Evolutionary conservation across 2,329 filamentous ascomycete genomes (phyloP).

Genomic region (Byssoonygena ceratinophila): DNA sequence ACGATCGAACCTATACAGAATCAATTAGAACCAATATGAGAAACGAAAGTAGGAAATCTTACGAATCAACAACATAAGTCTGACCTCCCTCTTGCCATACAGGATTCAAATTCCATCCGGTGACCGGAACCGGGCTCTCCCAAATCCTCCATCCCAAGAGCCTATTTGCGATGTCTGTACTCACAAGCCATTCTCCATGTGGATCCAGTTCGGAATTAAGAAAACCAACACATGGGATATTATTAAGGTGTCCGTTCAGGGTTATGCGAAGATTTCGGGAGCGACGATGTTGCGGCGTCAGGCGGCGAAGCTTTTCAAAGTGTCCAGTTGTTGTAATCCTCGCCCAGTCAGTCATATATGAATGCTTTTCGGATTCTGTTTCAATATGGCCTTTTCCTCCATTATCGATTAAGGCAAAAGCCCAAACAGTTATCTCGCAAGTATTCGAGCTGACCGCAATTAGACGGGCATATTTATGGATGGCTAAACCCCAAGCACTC

Average conservation of each 20-base stretch:
- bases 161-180: constrained; percentile 46
- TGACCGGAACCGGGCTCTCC: constrained; percentile 26
- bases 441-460: constrained; percentile 79
- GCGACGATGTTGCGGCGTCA: constrained; percentile 27
- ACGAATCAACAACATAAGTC: constrained; percentile 3
- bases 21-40: neutral
- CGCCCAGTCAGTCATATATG: constrained; percentile 24
- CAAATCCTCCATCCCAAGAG: constrained; percentile 43
- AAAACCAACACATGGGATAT: constrained; percentile 51
- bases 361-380: constrained; percentile 10
- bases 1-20: constrained; percentile 18
- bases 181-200: constrained; percentile 47
- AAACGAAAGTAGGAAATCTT: neutral
- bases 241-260: constrained; percentile 37
- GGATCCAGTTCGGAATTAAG: constrained; percentile 48
- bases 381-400: constrained; percentile 15
- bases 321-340: constrained; percentile 20
- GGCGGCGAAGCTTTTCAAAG: constrained; percentile 23
- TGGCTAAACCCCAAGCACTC: constrained; percentile 80
- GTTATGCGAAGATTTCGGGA: constrained; percentile 35
- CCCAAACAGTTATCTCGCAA: constrained; percentile 47
- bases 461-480: constrained; percentile 70
- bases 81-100: neutral
- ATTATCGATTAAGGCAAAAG: constrained; percentile 44
- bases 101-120: constrained; percentile 13